A percentile compares a stretch with the other conserved stretches of the same genome.
Conservation (phyloP, 306 rosid species). For the Medicago arabica region DNA sequence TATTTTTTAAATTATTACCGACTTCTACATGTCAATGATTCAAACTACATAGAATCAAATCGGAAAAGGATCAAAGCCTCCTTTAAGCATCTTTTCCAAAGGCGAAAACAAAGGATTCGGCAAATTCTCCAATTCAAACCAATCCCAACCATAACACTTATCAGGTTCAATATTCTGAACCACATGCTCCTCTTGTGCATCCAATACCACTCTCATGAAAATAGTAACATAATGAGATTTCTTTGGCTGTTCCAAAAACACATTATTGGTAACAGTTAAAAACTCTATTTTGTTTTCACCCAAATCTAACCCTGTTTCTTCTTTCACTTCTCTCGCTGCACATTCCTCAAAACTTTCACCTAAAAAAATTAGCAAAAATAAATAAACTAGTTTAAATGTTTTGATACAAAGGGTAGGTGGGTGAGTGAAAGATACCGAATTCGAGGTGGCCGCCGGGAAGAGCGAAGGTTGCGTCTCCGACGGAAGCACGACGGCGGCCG, state of each 20-base stretch:
- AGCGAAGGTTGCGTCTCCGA: constrained; percentile 55
- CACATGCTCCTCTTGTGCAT: constrained; percentile 39
- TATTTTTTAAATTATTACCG: too few relatives aligned
- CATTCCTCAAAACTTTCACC: constrained; percentile 90
- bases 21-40: too few relatives aligned
- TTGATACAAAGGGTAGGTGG: neutral
- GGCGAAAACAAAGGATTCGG: constrained; percentile 80
- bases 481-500: constrained; percentile 57
- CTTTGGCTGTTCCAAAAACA: constrained; percentile 52
- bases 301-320: constrained; percentile 69
- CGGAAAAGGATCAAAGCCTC: constrained; percentile 68
- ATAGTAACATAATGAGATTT: constrained; percentile 67
- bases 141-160: constrained; percentile 83
- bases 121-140: constrained; percentile 66
- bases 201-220: constrained; percentile 56
- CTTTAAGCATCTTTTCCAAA: constrained; percentile 51
- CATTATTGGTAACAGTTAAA: constrained; percentile 59
- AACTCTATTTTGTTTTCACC: constrained; percentile 50
- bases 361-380: constrained; percentile 36
- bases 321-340: constrained; percentile 74
- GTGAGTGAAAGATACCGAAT: constrained; percentile 43
- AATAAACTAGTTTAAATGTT: too few relatives aligned
- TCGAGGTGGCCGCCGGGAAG: constrained; percentile 69
- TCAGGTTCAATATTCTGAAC: constrained; percentile 68
- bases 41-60: neutral